Percentiles rank a stretch among this genome's conserved stretches.
These are phyloP conservation scores for Suhomyces canberraensis DNA, from an alignment of 805 yeast species.

Conservation along the genomic window DNA sequence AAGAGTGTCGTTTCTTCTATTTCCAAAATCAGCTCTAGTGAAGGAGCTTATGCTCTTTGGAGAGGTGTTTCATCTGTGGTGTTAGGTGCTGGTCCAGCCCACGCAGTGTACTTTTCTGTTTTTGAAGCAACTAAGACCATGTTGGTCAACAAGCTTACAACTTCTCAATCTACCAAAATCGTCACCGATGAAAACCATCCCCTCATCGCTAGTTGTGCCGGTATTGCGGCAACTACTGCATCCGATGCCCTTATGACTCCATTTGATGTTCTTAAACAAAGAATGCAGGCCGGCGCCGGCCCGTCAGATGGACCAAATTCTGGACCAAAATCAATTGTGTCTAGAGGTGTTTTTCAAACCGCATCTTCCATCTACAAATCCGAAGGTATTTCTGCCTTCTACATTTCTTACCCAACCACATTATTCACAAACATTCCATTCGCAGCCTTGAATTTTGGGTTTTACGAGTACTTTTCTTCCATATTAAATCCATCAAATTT, in stretches of 20 bases:
- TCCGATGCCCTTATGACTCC: slow-evolving; percentile 97
- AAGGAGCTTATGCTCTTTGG: slow-evolving; percentile 89
- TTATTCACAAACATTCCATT: slow-evolving; percentile 89
- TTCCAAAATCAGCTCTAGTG: slow-evolving; percentile 73
- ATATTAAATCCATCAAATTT: slow-evolving; percentile 70
- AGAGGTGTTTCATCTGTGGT: slow-evolving; percentile 90
- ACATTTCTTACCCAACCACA: slow-evolving; percentile 92
- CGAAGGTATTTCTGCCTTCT: slow-evolving; percentile 80
- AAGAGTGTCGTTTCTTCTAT: slow-evolving; percentile 63
- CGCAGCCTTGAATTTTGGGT: slow-evolving; percentile 90
- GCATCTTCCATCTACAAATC: slow-evolving; percentile 49
- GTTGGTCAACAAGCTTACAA: slow-evolving; percentile 42
- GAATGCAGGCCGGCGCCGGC: slow-evolving; percentile 65
- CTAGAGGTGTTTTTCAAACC: slow-evolving; percentile 26
- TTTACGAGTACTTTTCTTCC: slow-evolving; percentile 82
- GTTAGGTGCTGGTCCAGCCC: slow-evolving; percentile 99
- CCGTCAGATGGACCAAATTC: background rate
- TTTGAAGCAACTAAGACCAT: slow-evolving; percentile 76
- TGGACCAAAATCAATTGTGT: background rate
- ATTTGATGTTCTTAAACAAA: slow-evolving; percentile 89
- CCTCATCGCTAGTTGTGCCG: slow-evolving; percentile 78
- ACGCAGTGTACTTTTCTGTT: slow-evolving; percentile 93
- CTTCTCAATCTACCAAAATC: slow-evolving; percentile 33
- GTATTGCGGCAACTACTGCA: slow-evolving; percentile 88
- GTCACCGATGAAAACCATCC: slow-evolving; percentile 73